Conservation (phyloP, 176 grass and related monocot genomes). For the Carex scoparia region DNA sequence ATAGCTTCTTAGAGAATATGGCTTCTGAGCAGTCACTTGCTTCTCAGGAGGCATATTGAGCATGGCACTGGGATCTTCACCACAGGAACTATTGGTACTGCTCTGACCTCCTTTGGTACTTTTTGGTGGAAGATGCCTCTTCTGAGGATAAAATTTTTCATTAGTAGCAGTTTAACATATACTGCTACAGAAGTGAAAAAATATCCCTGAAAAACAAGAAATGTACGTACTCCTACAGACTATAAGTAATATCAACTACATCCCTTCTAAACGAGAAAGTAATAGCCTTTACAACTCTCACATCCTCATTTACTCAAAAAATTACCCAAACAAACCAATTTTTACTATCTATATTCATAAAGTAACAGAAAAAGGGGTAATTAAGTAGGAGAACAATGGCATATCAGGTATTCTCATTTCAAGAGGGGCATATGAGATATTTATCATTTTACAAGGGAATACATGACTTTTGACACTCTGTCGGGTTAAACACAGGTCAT, state of each 20-base stretch:
- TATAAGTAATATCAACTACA: neutral
- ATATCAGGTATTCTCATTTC: neutral
- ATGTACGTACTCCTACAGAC: neutral
- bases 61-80: conserved; percentile 3
- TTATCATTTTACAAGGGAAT: neutral
- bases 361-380: neutral
- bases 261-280: neutral
- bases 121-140: conserved; percentile 26
- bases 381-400: neutral
- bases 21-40: neutral
- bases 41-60: neutral
- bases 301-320: neutral
- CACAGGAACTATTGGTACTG: conserved; percentile 11
- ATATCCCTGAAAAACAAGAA: neutral
- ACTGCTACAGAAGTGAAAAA: neutral
- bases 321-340: neutral
- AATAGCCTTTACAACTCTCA: neutral
- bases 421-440: neutral
- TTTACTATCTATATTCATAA: neutral
- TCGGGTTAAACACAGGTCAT: neutral
- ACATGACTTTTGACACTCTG: neutral
- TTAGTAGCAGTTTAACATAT: neutral
- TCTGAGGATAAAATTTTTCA: conserved; percentile 1
- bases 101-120: conserved; percentile 4
- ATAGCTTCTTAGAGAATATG: neutral